These are phyloP conservation scores for Clonostachys rosea DNA, from an alignment of 2,329 filamentous ascomycete genomes.

Conservation along the genomic window DNA sequence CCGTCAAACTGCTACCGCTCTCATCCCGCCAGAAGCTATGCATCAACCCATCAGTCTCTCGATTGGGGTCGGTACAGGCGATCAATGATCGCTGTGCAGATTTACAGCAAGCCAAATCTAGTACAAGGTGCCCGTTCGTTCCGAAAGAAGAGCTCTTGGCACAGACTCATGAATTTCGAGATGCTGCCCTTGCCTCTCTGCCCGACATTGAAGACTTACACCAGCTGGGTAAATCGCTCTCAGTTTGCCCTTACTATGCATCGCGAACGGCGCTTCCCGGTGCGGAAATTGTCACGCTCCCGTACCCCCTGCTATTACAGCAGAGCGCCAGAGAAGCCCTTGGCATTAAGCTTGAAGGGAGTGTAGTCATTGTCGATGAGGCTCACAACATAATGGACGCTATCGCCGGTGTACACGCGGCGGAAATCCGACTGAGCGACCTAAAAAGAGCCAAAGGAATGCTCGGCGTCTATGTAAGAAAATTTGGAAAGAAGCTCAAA, in stretches of 20 bases:
- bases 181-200: slow-evolving; percentile 76
- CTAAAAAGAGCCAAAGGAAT: slow-evolving; percentile 69
- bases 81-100: slow-evolving; percentile 95
- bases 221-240: slow-evolving; percentile 69
- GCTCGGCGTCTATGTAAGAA: slow-evolving; percentile 76
- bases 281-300: slow-evolving; percentile 86
- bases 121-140: slow-evolving; percentile 67
- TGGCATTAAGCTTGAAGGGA: slow-evolving; percentile 77
- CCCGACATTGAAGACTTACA: slow-evolving; percentile 92
- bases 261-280: slow-evolving; percentile 77
- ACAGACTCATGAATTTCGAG: slow-evolving; percentile 75
- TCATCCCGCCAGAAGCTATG: slow-evolving; percentile 85
- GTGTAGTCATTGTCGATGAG: slow-evolving; percentile 94
- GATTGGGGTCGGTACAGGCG: slow-evolving; percentile 65
- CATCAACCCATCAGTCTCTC: slow-evolving; percentile 79
- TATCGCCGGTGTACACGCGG: slow-evolving; percentile 80
- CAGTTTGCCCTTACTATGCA: slow-evolving; percentile 95
- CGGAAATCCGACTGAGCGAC: slow-evolving; percentile 69
- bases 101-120: slow-evolving; percentile 65
- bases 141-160: slow-evolving; percentile 72
- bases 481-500: slow-evolving; percentile 83
- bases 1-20: slow-evolving; percentile 75
- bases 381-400: slow-evolving; percentile 98
- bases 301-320: slow-evolving; percentile 87
- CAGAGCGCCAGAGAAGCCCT: slow-evolving; percentile 83